phyloP scores from a whole-genome alignment of 2,329 filamentous ascomycete species.

The Xylariaceae sp. region DNA sequence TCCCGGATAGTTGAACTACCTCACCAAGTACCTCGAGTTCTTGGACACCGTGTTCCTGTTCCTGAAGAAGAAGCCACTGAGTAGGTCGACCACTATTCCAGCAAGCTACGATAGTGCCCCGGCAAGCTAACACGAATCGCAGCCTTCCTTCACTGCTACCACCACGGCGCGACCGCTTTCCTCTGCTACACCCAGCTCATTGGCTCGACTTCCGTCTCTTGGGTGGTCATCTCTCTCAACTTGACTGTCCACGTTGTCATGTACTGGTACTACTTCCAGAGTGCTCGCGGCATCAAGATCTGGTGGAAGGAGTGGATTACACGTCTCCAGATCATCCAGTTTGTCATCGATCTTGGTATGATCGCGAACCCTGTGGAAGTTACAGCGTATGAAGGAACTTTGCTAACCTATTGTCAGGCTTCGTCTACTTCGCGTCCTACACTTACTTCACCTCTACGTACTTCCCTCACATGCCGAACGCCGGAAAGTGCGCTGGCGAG shows the following conservation, averaged over 20 bases:
- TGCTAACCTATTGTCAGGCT: conserved; percentile 51
- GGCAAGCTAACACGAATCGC: conserved; percentile 5
- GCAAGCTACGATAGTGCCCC: background rate
- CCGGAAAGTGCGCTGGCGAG: conserved; percentile 85
- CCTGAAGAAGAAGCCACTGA: conserved; percentile 98
- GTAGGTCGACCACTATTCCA: conserved; percentile 39
- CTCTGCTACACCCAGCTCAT: conserved; percentile 97
- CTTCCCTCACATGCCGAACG: conserved; percentile 77
- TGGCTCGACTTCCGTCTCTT: conserved; percentile 86
- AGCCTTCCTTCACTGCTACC: conserved; percentile 98
- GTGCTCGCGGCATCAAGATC: conserved; percentile 86
- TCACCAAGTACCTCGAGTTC: conserved; percentile 95
- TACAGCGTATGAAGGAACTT: background rate
- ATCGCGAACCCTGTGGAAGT: conserved; percentile 12
- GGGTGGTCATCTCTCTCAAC: conserved; percentile 91
- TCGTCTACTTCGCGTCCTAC: conserved; percentile 99
- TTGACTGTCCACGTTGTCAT: conserved; percentile 93
- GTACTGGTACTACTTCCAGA: conserved; percentile 99
- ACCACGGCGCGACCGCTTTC: conserved; percentile 93
- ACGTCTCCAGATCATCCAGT: conserved; percentile 93
- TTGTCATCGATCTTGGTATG: conserved; percentile 92
- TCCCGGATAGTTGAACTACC: conserved; percentile 75
- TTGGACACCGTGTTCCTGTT: conserved; percentile 95
- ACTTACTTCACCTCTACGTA: conserved; percentile 95
- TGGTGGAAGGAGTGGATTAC: conserved; percentile 99